These are phyloP conservation scores for Rhodocollybia butyracea DNA, from an alignment of 768 basidiomycete species.

Conservation along the genomic window DNA sequence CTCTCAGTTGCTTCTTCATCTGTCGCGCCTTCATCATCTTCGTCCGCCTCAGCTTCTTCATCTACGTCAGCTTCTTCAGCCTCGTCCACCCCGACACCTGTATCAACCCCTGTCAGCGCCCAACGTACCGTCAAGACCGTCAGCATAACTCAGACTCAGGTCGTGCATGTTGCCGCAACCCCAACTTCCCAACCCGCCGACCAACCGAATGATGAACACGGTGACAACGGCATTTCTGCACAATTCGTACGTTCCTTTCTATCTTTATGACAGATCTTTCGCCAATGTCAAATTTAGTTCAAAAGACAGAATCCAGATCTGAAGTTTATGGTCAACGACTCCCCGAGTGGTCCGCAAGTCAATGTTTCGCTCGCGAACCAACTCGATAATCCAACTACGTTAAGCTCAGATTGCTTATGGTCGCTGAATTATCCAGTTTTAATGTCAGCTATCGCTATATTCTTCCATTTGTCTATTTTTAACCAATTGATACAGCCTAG, in stretches of 20 bases:
- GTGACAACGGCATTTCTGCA: constrained; percentile 10
- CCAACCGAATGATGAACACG: constrained; percentile 12
- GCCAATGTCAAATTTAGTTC: too few species aligned
- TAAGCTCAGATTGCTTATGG: constrained; percentile 50
- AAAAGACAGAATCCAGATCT: background rate
- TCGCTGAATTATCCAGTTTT: constrained; percentile 69
- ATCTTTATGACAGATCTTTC: background rate
- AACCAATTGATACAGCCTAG: constrained; percentile 41
- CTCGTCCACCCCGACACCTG: too few species aligned
- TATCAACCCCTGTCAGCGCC: constrained; percentile 8
- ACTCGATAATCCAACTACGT: constrained; percentile 29
- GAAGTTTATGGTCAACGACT: background rate
- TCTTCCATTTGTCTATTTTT: background rate
- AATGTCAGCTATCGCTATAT: constrained; percentile 41
- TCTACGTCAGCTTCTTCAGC: constrained; percentile 3
- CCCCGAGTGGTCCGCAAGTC: constrained; percentile 19
- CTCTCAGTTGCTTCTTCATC: background rate
- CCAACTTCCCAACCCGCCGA: background rate
- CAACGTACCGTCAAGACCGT: constrained; percentile 16
- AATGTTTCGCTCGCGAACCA: constrained; percentile 29
- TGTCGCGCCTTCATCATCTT: background rate
- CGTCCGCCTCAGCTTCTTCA: constrained; percentile 1
- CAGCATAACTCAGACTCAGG: constrained; percentile 19
- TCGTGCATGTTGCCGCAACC: background rate
- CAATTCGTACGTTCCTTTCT: background rate